phyloP scores from a whole-genome alignment of 192 early-diverging fungal genomes.

The Coemansia sp. region DNA sequence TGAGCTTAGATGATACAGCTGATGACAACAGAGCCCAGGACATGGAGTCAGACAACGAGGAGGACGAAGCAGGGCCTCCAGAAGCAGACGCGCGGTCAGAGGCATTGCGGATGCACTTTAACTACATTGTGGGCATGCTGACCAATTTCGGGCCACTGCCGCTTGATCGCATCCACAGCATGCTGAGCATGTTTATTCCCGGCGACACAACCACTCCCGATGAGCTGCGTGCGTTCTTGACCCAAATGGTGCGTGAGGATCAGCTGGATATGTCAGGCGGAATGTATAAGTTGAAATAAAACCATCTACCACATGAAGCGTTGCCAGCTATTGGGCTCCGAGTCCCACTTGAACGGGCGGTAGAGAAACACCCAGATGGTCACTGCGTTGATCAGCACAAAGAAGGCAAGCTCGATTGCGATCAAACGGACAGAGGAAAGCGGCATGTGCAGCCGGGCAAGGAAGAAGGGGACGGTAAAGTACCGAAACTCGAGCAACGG shows the following conservation, averaged over 20 bases:
- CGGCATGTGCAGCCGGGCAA: slow-evolving; percentile 68
- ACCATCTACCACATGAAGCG: slow-evolving; percentile 87
- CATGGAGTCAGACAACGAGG: slow-evolving; percentile 3
- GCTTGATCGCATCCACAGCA: slow-evolving; percentile 54
- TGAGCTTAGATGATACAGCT: neutral
- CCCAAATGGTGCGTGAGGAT: slow-evolving; percentile 54
- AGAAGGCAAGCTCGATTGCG: slow-evolving; percentile 52
- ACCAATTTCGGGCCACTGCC: slow-evolving; percentile 58
- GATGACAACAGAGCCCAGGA: neutral
- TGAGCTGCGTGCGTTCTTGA: slow-evolving; percentile 47
- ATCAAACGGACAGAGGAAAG: slow-evolving; percentile 20
- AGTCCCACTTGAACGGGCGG: slow-evolving; percentile 71
- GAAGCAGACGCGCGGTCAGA: slow-evolving; percentile 23
- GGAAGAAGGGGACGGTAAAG: slow-evolving; percentile 82
- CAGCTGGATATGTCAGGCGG: slow-evolving; percentile 47
- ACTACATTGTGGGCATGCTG: slow-evolving; percentile 57
- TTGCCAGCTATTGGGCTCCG: slow-evolving; percentile 66
- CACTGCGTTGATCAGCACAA: slow-evolving; percentile 58
- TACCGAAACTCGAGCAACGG: slow-evolving; percentile 95
- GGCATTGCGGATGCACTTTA: slow-evolving; percentile 51
- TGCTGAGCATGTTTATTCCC: slow-evolving; percentile 56
- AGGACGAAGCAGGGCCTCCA: neutral
- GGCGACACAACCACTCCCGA: slow-evolving; percentile 37
- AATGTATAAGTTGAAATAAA: slow-evolving; percentile 39
- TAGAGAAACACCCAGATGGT: slow-evolving; percentile 76